These are phyloP conservation scores for Akanthomyces lecanii DNA, from an alignment of 2,329 filamentous ascomycete genomes.

Conservation along the genomic window DNA sequence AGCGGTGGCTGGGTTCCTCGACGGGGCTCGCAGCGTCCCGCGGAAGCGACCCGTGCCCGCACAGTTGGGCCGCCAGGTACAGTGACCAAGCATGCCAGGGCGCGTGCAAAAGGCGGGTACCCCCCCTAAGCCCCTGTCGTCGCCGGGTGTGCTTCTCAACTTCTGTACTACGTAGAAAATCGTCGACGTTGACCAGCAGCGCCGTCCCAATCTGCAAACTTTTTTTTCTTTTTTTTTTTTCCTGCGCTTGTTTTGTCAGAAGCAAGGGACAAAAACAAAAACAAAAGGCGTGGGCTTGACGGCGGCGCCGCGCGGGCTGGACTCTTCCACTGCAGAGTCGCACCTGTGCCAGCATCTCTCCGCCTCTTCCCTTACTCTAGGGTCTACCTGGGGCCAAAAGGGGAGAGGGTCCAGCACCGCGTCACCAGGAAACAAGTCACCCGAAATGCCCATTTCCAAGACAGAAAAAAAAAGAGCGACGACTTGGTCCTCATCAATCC, in stretches of 20 bases:
- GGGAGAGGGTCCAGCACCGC: not conserved
- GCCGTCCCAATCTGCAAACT: not conserved
- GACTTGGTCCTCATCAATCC: not conserved
- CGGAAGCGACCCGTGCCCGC: constrained; percentile 14
- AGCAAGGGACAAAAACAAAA: not conserved
- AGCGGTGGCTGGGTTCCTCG: not conserved
- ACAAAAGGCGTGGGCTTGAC: not conserved
- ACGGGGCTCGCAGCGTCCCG: not conserved
- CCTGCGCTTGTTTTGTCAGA: not conserved
- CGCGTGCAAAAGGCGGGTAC: constrained; percentile 11
- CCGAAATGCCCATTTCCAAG: not conserved
- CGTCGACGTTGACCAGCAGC: not conserved
- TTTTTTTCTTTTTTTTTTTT: not conserved
- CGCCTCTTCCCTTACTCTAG: too few relatives aligned
- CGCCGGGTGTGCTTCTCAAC: not conserved
- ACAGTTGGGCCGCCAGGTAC: constrained; percentile 16
- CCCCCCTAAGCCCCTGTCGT: not conserved
- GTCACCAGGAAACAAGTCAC: not conserved
- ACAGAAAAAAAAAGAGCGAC: not conserved
- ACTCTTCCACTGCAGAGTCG: not conserved
- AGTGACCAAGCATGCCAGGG: constrained; percentile 9
- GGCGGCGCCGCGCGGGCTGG: not conserved
- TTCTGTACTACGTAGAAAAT: not conserved
- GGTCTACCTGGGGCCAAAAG: not conserved
- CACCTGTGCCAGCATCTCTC: not conserved